Evolutionary conservation across 2,329 filamentous ascomycete species (phyloP).

Genomic region (Talaromyces marneffei): DNA sequence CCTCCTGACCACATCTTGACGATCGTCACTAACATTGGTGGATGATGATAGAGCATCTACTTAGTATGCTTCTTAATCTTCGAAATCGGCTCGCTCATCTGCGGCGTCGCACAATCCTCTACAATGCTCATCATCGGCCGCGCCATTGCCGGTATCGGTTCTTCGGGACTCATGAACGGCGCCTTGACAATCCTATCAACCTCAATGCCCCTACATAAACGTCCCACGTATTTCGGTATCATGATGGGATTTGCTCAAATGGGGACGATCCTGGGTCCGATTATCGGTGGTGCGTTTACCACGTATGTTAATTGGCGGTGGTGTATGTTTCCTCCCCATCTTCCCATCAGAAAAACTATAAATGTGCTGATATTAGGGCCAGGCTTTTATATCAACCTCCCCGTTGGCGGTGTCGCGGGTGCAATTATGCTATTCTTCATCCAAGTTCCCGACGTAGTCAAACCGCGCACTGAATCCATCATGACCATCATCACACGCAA

Average conservation of each 20-base stretch:
- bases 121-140: conserved; percentile 31
- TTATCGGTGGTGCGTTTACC: conserved; percentile 43
- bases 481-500: conserved; percentile 7
- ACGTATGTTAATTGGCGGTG: conserved; percentile 40
- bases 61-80: conserved; percentile 28
- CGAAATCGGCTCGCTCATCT: conserved; percentile 32
- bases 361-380: not conserved
- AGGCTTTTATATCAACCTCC: conserved; percentile 27
- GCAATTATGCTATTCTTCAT: conserved; percentile 15
- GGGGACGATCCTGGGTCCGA: conserved; percentile 24
- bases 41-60: not conserved
- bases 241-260: conserved; percentile 11
- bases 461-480: conserved; percentile 7
- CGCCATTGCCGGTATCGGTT: conserved; percentile 30
- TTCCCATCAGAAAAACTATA: not conserved
- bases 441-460: conserved; percentile 3
- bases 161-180: conserved; percentile 28
- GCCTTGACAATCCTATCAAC: conserved; percentile 9
- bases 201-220: conserved; percentile 13
- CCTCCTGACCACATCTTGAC: not conserved
- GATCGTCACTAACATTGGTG: not conserved
- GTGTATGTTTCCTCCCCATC: conserved; percentile 24
- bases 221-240: conserved; percentile 14
- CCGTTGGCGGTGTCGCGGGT: conserved; percentile 11
- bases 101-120: conserved; percentile 29